Evolutionary conservation across 108 stramenopile genomes (phyloP).

Genomic region (Craspedostauros australis): DNA sequence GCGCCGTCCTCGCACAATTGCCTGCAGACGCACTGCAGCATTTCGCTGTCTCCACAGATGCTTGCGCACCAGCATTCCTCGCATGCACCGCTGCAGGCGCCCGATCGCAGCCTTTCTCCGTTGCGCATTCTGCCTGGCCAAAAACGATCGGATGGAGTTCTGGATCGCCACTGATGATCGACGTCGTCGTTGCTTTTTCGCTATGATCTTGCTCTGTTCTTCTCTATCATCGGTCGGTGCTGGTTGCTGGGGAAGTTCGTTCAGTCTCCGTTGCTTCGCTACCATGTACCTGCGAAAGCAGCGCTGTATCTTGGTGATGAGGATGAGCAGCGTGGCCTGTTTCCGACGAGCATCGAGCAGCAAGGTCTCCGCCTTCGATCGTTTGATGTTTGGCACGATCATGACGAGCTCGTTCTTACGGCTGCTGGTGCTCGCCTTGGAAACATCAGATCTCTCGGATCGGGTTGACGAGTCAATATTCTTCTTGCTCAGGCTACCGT

Average conservation of each 20-base stretch:
- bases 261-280: neutral
- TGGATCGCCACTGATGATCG: constrained; percentile 4
- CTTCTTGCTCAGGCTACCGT: neutral
- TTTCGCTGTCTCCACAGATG: neutral
- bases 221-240: no score
- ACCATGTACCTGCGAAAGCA: constrained; percentile 17
- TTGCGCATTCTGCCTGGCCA: neutral
- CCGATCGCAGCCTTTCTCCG: neutral
- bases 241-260: no score
- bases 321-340: constrained; percentile 28
- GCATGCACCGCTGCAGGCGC: constrained; percentile 15
- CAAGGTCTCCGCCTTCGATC: constrained; percentile 27
- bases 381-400: neutral
- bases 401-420: neutral
- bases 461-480: no score
- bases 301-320: constrained; percentile 31
- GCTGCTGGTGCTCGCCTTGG: no score
- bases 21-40: constrained; percentile 10
- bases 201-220: no score
- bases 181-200: neutral
- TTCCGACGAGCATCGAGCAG: constrained; percentile 42
- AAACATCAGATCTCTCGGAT: no score
- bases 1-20: constrained; percentile 10
- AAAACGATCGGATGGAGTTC: constrained; percentile 1
- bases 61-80: neutral